phyloP scores from a whole-genome alignment of 352 stramenopile genomes.

The Phytopythium montanum region DNA sequence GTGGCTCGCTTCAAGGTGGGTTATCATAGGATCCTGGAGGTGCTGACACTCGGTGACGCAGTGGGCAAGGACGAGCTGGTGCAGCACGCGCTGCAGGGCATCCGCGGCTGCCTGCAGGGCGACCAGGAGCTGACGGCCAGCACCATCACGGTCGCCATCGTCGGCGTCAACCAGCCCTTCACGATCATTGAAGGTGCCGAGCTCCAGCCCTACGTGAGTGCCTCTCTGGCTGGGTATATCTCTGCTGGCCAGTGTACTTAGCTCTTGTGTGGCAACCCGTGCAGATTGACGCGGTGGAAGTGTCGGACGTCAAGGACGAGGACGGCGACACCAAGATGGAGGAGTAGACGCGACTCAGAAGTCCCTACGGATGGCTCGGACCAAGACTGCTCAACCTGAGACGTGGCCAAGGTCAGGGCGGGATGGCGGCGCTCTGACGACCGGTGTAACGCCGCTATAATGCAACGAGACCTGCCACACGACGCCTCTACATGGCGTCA shows the following conservation, averaged over 20 bases:
- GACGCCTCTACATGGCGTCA: background rate
- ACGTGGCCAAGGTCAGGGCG: background rate
- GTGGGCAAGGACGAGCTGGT: slow-evolving; percentile 95
- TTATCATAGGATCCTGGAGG: too few species aligned
- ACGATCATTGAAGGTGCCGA: slow-evolving; percentile 92
- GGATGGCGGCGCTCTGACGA: background rate
- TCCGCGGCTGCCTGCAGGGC: slow-evolving; percentile 94
- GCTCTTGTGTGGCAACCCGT: background rate
- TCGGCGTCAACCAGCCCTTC: slow-evolving; percentile 94
- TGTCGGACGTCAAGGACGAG: slow-evolving; percentile 81
- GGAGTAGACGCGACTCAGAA: slow-evolving; percentile 38
- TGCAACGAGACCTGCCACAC: slow-evolving; percentile 2
- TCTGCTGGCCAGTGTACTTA: slow-evolving; percentile 5
- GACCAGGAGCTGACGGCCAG: slow-evolving; percentile 94
- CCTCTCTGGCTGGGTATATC: slow-evolving; percentile 8
- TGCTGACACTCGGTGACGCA: slow-evolving; percentile 14
- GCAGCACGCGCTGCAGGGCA: slow-evolving; percentile 96
- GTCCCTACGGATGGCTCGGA: background rate
- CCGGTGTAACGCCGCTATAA: background rate
- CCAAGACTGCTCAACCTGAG: background rate
- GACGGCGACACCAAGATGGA: slow-evolving; percentile 81
- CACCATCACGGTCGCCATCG: slow-evolving; percentile 92
- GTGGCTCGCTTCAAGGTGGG: slow-evolving; percentile 19
- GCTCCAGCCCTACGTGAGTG: slow-evolving; percentile 95
- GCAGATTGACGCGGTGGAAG: slow-evolving; percentile 85